Percentiles rank a stretch among this genome's conserved stretches.
Conservation (phyloP, 805 yeast genomes). For the Candida sanyiensis region DNA sequence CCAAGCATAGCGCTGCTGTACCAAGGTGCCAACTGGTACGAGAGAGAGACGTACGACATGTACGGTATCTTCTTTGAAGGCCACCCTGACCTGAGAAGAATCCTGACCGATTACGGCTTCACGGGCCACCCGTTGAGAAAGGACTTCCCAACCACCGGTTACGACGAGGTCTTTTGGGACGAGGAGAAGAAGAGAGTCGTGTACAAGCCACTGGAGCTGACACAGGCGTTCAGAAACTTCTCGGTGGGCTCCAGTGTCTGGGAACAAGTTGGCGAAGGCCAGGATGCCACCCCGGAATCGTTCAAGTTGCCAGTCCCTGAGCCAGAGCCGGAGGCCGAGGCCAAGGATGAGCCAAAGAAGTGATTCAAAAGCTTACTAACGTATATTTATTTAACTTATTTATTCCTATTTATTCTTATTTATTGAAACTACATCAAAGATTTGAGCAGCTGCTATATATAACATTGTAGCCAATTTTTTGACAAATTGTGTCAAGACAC, state of each 20-base stretch:
- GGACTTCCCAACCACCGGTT: conserved; percentile 90
- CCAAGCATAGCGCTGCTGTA: conserved; percentile 70
- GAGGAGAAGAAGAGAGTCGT: conserved; percentile 87
- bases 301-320: conserved; percentile 80
- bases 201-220: conserved; percentile 84
- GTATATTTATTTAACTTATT: conserved; percentile 17
- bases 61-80: conserved; percentile 84
- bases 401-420: conserved; percentile 17
- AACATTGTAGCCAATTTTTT: background rate
- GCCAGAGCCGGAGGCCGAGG: conserved; percentile 60
- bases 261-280: conserved; percentile 89
- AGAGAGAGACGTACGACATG: conserved; percentile 84
- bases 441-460: no score
- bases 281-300: conserved; percentile 72
- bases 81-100: conserved; percentile 85
- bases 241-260: conserved; percentile 83
- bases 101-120: conserved; percentile 87
- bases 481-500: background rate
- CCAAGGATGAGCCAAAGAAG: conserved; percentile 20
- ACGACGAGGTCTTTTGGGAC: conserved; percentile 85
- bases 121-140: conserved; percentile 90
- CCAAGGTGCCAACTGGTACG: conserved; percentile 87
- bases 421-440: no score
- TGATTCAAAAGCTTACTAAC: conserved; percentile 10
- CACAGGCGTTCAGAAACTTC: conserved; percentile 91